Base-by-base conservation (phyloP, 129 eudicot species). In the Flaveria linearis region DNA sequence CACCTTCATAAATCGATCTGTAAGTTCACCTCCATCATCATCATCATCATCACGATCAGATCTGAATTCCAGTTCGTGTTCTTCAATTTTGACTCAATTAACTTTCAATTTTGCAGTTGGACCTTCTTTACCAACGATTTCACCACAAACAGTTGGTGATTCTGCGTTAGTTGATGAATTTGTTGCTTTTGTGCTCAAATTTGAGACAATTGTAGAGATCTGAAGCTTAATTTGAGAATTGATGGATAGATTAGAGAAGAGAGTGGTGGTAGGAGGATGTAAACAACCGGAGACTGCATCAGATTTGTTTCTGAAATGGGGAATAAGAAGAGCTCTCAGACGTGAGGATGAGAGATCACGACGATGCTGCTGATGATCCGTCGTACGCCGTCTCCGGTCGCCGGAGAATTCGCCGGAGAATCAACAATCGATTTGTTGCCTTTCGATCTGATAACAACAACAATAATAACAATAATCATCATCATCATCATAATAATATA, bases 251-350 rank as follows among this genome's bases (percentile, higher is more conserved):
- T 75, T 72, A 42, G 90, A 84, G 57, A 81, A 81, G 68, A 81
- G 74, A 9, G 79, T 22, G 46, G 79, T 17, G 47, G 79, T 25
- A 22, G 75, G 79, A 75, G 76, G 56, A 7, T 76, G 73, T 72
- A 80, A 72, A 51, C 71, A 77, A 71, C 75, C 82, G 20, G 85
- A 83, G 41, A 67, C 74, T 9, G 53, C 81, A 60, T 72, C 90
- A 0, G 90, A 86, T 75, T 74, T 86, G 53, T 81, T 86, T 45
- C 65, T 87, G 58, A 82, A 87, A 87, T 87, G 91, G 91, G 91
- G 0, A 87, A 67, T 51, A 75, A 80, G 23, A 87, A 84, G 79
- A 81, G 88, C 52, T n/a, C 85, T 84, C 2, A 81, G 90, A 71
- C 74, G 85, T 83, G 20, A 75, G 87, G 69, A 69, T 78, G 30